Conservation (phyloP, 139 green algal genomes). For the Closterium sp. region DNA sequence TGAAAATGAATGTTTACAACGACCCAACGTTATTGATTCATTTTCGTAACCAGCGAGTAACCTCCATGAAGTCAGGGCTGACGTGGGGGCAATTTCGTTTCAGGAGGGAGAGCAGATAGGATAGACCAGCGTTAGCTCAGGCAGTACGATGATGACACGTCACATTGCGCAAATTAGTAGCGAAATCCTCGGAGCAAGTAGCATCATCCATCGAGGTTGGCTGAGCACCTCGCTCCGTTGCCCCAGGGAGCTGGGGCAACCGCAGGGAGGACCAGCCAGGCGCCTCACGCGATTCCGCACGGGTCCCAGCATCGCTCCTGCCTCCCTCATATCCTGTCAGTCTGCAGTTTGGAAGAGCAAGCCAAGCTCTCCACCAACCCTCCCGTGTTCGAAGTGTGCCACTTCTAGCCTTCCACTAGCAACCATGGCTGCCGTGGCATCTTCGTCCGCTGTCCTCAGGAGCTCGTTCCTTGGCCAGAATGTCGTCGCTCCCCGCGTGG, state of each 20-base stretch:
- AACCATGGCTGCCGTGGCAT: conserved; percentile 22
- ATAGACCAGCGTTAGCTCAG: neutral
- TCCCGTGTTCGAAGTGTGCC: neutral
- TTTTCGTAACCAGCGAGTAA: too few relatives aligned
- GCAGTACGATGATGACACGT: neutral
- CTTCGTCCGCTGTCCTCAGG: conserved; percentile 7
- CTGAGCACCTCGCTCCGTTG: too few relatives aligned
- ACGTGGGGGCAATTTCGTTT: neutral
- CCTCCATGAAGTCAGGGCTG: neutral
- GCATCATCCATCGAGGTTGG: too few relatives aligned
- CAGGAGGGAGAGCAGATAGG: neutral
- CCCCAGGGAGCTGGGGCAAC: too few relatives aligned
- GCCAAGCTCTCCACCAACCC: too few relatives aligned
- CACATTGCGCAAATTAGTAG: neutral
- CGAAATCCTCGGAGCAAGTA: neutral
- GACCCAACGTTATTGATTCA: too few relatives aligned
- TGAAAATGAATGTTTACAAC: too few relatives aligned
- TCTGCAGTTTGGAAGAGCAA: too few relatives aligned
- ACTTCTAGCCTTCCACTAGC: neutral
- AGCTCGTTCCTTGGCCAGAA: conserved; percentile 27
- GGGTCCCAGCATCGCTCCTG: too few relatives aligned
- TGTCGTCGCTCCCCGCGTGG: neutral
- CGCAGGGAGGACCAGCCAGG: too few relatives aligned
- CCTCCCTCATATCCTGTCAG: too few relatives aligned
- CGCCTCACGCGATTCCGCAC: too few relatives aligned